These are phyloP conservation scores for Acacia concinna DNA, from an alignment of 331 rosid genomes.

Conservation along the genomic window DNA sequence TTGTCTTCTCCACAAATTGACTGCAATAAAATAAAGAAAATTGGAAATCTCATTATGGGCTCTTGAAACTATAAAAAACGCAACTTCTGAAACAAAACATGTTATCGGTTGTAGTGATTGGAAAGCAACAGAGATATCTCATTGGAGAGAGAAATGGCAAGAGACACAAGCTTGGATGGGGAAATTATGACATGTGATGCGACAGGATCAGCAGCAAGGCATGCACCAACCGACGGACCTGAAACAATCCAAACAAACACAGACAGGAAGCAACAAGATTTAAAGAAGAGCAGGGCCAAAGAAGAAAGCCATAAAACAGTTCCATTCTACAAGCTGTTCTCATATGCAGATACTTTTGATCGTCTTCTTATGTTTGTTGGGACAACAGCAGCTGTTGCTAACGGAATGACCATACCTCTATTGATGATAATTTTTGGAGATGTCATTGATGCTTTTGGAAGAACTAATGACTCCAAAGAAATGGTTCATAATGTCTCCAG, in stretches of 20 bases:
- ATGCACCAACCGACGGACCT: constrained; percentile 27
- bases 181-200: constrained; percentile 24
- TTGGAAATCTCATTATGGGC: not conserved
- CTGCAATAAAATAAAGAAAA: not conserved
- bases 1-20: not conserved
- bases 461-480: constrained; percentile 30
- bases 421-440: constrained; percentile 64
- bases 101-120: not conserved
- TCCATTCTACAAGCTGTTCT: constrained; percentile 73
- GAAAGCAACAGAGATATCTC: not conserved
- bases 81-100: not conserved
- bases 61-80: not conserved
- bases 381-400: constrained; percentile 52
- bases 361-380: constrained; percentile 61
- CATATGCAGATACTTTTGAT: constrained; percentile 79
- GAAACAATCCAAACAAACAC: constrained; percentile 18
- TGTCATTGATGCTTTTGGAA: constrained; percentile 60
- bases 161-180: constrained; percentile 28
- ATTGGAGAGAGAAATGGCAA: constrained; percentile 32
- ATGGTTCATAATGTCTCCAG: constrained; percentile 58
- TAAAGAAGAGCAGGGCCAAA: constrained; percentile 37
- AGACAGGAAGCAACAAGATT: constrained; percentile 20
- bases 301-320: constrained; percentile 49
- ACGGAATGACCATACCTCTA: constrained; percentile 58
- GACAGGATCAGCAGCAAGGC: constrained; percentile 33